A percentile compares a stretch with the other conserved stretches of the same genome.
phyloP scores from a whole-genome alignment of 2,329 filamentous ascomycete genomes.

The Exophiala xenobiotica region DNA sequence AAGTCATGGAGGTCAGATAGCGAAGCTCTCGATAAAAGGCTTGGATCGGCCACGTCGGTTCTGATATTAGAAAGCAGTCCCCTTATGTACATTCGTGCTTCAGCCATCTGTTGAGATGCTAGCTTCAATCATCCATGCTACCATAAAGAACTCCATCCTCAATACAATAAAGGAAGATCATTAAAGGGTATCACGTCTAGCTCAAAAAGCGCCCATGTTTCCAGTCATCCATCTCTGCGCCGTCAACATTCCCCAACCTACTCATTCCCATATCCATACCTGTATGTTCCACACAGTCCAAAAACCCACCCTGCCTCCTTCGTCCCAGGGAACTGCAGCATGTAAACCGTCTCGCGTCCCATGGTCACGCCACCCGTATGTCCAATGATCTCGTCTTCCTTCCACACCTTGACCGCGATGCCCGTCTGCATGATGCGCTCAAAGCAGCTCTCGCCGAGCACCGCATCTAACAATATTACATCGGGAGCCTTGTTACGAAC shows the following conservation, averaged over 20 bases:
- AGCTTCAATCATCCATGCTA: too few relatives aligned
- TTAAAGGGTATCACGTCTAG: too few relatives aligned
- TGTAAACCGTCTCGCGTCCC: constrained; percentile 60
- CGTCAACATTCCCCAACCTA: neutral
- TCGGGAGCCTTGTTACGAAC: constrained; percentile 61
- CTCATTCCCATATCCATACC: constrained; percentile 40
- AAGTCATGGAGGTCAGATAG: too few relatives aligned
- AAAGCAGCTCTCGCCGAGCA: constrained; percentile 80
- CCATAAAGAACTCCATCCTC: too few relatives aligned
- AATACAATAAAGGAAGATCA: too few relatives aligned
- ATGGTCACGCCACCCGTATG: constrained; percentile 59
- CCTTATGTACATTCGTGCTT: too few relatives aligned
- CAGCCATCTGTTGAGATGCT: too few relatives aligned
- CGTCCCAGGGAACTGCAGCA: constrained; percentile 61
- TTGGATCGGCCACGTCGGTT: too few relatives aligned
- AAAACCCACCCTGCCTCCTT: constrained; percentile 56
- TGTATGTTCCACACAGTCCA: constrained; percentile 52
- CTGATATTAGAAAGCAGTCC: too few relatives aligned
- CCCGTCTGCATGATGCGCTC: constrained; percentile 79
- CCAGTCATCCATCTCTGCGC: too few relatives aligned
- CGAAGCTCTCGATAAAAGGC: too few relatives aligned
- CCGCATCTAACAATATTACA: constrained; percentile 74
- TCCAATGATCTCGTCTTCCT: constrained; percentile 65
- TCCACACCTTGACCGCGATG: constrained; percentile 86
- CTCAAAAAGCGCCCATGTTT: too few relatives aligned